Base-by-base conservation (phyloP, 148 eudicot genomes). In the Arctostaphylos glauca region DNA sequence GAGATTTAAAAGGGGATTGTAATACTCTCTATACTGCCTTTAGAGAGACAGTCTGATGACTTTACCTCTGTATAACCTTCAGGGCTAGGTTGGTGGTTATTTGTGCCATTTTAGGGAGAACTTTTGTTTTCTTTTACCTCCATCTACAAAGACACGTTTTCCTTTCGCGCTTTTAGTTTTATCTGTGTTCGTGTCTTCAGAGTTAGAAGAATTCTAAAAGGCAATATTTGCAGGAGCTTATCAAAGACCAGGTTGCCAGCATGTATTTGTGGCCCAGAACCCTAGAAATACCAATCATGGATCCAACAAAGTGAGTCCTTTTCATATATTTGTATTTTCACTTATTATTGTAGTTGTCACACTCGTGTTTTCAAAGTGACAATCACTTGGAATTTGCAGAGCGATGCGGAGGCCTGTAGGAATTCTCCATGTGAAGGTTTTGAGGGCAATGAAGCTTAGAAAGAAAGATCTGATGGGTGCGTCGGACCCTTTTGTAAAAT, bases 261-360 rank as follows among this genome's bases (percentile, higher is more conserved):
- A 86, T 95, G 98, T 93, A 95, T 92, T 89, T 95, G 10, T 95
- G 98, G 98, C 98, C 98, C 43, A 94, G 88, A 78, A 90, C 93
- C 67, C 92, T 95, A 48, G 97, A 93, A 89, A 94, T 95, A 79
- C 91, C 91, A 80, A 86, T 95, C 83, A 76, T 95, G 84, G 98
- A 95, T 88, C 96, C 93, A 74, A 76, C 91, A 41, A 93, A 92
- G 98, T 93, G 91, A 89, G 43, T 54, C 52, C 31, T 80, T n/a
- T 43, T 55, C 49, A 56, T 46, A 31, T 46, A 66, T 84, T 59
- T n/a, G 0, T 66, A 66, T 41, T 52, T 31, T 53, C 16, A 44
- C 15, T 9, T 3, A 6, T 77, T 7, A 50, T 13, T 54, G 6
- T 54, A 0, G 25, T 41, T 71, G 9, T 62, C 15, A 66, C 6